Percentiles rank a stretch among this genome's conserved stretches.
These are phyloP conservation scores for Russula griseocarnosa DNA, from an alignment of 768 basidiomycete genomes.

Conservation along the genomic window DNA sequence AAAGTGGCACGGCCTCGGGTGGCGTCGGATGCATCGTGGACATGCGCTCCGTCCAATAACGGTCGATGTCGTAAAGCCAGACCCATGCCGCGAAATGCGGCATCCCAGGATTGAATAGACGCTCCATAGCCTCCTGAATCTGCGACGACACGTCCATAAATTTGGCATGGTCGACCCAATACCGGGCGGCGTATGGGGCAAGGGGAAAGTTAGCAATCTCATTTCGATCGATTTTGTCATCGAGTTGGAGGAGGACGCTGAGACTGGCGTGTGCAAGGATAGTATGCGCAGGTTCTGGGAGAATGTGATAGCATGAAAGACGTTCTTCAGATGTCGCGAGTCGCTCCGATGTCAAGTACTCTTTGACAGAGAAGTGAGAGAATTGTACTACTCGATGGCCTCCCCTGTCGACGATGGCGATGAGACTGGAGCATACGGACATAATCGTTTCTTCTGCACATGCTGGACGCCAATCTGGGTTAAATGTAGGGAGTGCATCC, in stretches of 20 bases:
- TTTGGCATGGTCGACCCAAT: constrained; percentile 13
- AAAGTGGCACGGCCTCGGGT: not conserved
- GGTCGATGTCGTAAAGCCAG: constrained; percentile 11
- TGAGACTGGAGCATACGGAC: no score
- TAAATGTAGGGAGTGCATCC: not conserved
- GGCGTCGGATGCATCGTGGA: not conserved
- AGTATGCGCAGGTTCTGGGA: constrained; percentile 4
- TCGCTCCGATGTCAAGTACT: constrained; percentile 19
- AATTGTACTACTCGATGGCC: not conserved
- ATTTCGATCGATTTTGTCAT: not conserved
- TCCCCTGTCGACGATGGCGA: not conserved
- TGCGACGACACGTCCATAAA: not conserved
- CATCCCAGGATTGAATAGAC: not conserved
- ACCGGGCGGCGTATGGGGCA: no score
- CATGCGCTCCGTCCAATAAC: not conserved
- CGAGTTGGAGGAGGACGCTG: constrained; percentile 8
- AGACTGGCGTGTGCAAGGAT: constrained; percentile 3
- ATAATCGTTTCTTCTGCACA: no score
- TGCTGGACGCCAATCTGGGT: not conserved
- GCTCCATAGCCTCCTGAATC: not conserved
- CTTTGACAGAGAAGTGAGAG: constrained; percentile 17
- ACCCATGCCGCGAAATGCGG: constrained; percentile 13
- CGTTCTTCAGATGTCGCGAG: not conserved
- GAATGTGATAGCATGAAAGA: constrained; percentile 17
- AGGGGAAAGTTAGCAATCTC: not conserved